phyloP scores from a whole-genome alignment of 1,139 yeast genomes.

The Yamadazyma sp. region DNA sequence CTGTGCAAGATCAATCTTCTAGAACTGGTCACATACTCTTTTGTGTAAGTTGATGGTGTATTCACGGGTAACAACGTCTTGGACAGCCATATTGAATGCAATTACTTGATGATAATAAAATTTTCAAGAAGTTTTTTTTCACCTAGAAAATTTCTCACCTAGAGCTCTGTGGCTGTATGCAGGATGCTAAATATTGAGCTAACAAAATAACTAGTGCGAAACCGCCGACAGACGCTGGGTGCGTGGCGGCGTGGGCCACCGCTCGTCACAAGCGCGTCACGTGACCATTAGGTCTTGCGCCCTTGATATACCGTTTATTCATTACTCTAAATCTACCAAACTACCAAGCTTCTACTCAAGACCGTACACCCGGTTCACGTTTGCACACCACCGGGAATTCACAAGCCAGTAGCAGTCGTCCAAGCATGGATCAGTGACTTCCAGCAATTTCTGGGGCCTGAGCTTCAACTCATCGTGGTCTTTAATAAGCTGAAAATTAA shows the following conservation, averaged over 20 bases:
- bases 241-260: background rate
- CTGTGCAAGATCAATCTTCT: too few species aligned
- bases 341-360: slow-evolving; percentile 17
- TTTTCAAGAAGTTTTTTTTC: slow-evolving; percentile 8
- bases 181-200: too few species aligned
- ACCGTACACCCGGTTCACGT: slow-evolving; percentile 26
- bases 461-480: slow-evolving; percentile 8
- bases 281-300: background rate
- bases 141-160: slow-evolving; percentile 4
- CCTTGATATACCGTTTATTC: background rate
- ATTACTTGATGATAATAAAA: slow-evolving; percentile 5
- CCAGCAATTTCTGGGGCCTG: slow-evolving; percentile 3
- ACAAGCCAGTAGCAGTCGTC: slow-evolving; percentile 10
- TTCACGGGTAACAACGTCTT: slow-evolving; percentile 99
- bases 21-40: slow-evolving; percentile 87
- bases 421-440: slow-evolving; percentile 5
- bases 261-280: background rate
- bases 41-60: slow-evolving; percentile 99
- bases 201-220: too few species aligned
- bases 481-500: slow-evolving; percentile 16
- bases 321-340: background rate
- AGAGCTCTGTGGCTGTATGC: slow-evolving; percentile 6
- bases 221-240: too few species aligned
- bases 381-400: slow-evolving; percentile 16
- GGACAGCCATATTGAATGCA: slow-evolving; percentile 69